Evolutionary conservation across 1,139 yeast species (phyloP), one percentile per base, ranked within the genome.

Genomic region (Wickerhamiella pararugosa): DNA sequence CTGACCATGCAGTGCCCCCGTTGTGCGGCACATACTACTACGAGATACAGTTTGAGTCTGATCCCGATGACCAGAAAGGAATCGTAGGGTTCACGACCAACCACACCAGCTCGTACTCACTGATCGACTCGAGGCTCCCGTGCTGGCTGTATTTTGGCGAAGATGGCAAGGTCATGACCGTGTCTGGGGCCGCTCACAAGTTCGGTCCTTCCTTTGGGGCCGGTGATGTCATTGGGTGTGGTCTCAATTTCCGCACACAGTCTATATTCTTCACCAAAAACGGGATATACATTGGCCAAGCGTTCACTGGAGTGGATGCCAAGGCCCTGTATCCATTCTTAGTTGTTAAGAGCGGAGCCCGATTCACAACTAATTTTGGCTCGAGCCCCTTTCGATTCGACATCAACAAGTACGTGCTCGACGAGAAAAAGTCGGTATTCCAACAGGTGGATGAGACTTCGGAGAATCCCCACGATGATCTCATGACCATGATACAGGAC

Each of bases 191-290:
- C n/a, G 57, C 64, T 11, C 60, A 63, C 47, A 58, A 58, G 11
- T 69, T 61, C 44, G 70, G 71, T 1, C 67, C 71, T 29, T 63
- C 63, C 36, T 76, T 67, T 55, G 72, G 76, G 0, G 56, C 61
- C 26, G 69, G 69, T 25, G 96, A 86, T 58, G 66, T 72, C 1
- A 68, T 87, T 49, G 97, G 97, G 0, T 79, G 92, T 58, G 95
- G 96, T 2, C 68, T 84, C 27, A 80, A 86, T 61, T 80, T 74
- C 52, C 65, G 71, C 27, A 73, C 73, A 36, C 70, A 73, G 37
- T 64, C 75, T 0, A 67, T 84, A 3, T 87, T 86, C 53, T 75
- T 75, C 49, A 86, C 96, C 0, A 77, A 82, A 58, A 86, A 87
- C 59, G 96, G 96, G 2, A 70, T 81, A 5, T 61, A 60, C 37